Base-by-base conservation (phyloP, 345 rosid species). In the Murraya paniculata region DNA sequence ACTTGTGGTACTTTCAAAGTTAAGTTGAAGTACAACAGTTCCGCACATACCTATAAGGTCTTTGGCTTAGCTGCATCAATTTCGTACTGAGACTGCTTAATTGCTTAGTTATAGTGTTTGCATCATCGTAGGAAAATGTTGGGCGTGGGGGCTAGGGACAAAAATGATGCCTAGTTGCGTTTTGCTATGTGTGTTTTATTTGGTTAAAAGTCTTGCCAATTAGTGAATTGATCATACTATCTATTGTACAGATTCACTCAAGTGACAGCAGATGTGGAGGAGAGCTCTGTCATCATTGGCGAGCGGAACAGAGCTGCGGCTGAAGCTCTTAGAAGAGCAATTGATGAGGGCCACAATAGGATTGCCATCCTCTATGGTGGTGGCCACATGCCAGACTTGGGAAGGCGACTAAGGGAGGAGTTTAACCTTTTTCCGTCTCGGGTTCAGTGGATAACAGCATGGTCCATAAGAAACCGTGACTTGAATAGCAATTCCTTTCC, bases 371-470 rank as follows among this genome's bases (percentile, higher is more conserved):
- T 96, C 4, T 96, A 92, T 4, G 99, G 99, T 0, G 97, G 97
- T n/a, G 97, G 98, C 66, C 99, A 96, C 92, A 93, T 96, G 97
- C 98, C 97, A 1, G 99, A 96, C 85, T 50, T 96, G 71, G 97
- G 95, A 64, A 90, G 97, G 85, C 86, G 94, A 30, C 77, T 93
- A 55, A 73, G 88, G 72, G 97, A 93, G 69, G 98, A 96, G 59
- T 91, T 91, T 4, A 90, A 90, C 72, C 87, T 96, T 33, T 76
- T 88, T 72, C 98, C 98, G 10, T 88, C 86, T 0, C 81, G 41
- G 38, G 97, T 90, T 55, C 91, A 84, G 81, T 96, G 99, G 99
- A 69, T 94, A 77, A 93, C 94, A 25, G 95, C 99, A 27, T 96
- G 99, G 99, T 91, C 97, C 25, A 96, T 96, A 55, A 85, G 73